Evolutionary conservation across 371 early-diverging fungal genomes (phyloP).

Genomic region (Actinomucor elegans): DNA sequence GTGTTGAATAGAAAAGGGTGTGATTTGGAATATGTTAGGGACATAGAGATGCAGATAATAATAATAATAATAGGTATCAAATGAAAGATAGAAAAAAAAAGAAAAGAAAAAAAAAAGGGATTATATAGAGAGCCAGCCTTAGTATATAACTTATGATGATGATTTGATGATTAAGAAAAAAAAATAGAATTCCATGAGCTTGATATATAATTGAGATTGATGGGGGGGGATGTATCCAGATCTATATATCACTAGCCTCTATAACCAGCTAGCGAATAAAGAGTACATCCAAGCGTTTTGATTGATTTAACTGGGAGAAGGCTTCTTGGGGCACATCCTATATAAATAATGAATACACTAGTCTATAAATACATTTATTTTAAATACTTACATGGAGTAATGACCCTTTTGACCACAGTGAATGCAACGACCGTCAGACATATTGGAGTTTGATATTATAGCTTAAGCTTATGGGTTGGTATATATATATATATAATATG

Average conservation of each 20-base stretch:
- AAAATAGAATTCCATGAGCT: not conserved
- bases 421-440: conserved; percentile 54
- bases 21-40: too few relatives aligned
- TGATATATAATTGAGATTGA: too few relatives aligned
- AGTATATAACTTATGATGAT: not conserved
- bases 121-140: conserved; percentile 11
- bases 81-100: too few relatives aligned
- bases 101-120: conserved; percentile 2
- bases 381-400: conserved; percentile 43
- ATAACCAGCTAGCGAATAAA: conserved; percentile 14
- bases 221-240: too few relatives aligned
- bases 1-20: too few relatives aligned
- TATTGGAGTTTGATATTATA: conserved; percentile 8
- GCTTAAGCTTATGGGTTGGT: not conserved
- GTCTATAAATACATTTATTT: too few relatives aligned
- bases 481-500: not conserved
- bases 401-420: conserved; percentile 51
- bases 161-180: not conserved
- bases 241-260: too few relatives aligned
- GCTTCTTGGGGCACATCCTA: conserved; percentile 48
- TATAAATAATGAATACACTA: too few relatives aligned
- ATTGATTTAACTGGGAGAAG: conserved; percentile 17
- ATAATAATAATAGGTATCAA: too few relatives aligned
- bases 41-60: too few relatives aligned
- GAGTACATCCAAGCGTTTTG: too few relatives aligned